Percentiles rank a stretch among this genome's conserved stretches.
Conservation (phyloP, 2,329 filamentous ascomycete genomes). For the Diaporthe sp. region DNA sequence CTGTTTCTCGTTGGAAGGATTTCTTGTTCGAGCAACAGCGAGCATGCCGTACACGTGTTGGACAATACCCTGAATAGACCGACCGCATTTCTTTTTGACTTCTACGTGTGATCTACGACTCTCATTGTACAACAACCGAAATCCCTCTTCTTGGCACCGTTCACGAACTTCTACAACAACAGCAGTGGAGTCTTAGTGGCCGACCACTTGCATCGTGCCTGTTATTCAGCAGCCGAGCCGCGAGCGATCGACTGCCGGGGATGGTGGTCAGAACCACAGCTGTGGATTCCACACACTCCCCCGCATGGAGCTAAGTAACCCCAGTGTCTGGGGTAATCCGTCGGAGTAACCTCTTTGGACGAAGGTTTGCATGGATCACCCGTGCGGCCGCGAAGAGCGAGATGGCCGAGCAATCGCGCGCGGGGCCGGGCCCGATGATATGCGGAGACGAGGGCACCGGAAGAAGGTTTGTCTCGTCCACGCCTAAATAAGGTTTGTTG, state of each 20-base stretch:
- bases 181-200: background rate
- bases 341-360: slow-evolving; percentile 23
- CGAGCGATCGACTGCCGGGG: background rate
- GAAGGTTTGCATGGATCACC: background rate
- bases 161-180: background rate
- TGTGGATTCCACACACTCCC: too few relatives aligned
- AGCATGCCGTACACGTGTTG: slow-evolving; percentile 12
- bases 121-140: background rate
- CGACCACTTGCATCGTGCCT: background rate
- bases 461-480: background rate
- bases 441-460: slow-evolving; percentile 10
- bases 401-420: background rate
- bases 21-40: slow-evolving; percentile 6
- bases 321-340: background rate
- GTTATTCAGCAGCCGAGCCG: slow-evolving; percentile 2
- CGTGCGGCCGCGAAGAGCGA: background rate
- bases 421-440: slow-evolving; percentile 5
- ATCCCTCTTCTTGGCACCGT: background rate
- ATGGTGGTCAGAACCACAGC: background rate
- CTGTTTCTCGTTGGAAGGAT: background rate
- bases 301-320: background rate
- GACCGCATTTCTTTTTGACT: background rate
- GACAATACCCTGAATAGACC: slow-evolving; percentile 29
- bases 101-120: background rate
- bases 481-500: background rate